phyloP scores from a whole-genome alignment of 352 stramenopile genomes.

The Pythium dissimile region DNA sequence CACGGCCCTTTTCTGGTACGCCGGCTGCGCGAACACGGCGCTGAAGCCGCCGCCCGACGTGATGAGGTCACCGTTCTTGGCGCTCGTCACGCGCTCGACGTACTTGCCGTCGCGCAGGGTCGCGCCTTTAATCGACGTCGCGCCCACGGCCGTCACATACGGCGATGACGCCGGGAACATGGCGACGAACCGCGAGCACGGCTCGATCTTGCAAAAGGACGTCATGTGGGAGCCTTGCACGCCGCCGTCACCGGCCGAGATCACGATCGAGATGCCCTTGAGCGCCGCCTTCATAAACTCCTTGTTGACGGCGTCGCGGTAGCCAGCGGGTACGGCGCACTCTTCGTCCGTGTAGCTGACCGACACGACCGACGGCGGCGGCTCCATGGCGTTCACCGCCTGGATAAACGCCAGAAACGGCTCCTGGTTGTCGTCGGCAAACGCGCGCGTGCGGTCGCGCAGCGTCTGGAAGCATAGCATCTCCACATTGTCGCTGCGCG shows the following conservation, averaged over 20 bases:
- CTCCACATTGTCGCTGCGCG: constrained; percentile 40
- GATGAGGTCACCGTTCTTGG: constrained; percentile 46
- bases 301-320: constrained; percentile 56
- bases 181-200: constrained; percentile 49
- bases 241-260: constrained; percentile 63
- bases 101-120: constrained; percentile 29
- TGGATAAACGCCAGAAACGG: constrained; percentile 73
- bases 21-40: constrained; percentile 38
- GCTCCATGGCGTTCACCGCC: constrained; percentile 63
- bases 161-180: constrained; percentile 74
- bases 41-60: constrained; percentile 78
- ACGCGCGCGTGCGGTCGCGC: constrained; percentile 36
- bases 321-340: constrained; percentile 51
- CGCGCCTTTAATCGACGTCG: constrained; percentile 35
- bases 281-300: constrained; percentile 77
- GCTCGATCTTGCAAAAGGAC: constrained; percentile 35
- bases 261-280: constrained; percentile 59
- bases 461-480: constrained; percentile 64
- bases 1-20: constrained; percentile 46
- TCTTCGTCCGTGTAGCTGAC: constrained; percentile 86
- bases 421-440: constrained; percentile 74
- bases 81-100: constrained; percentile 50
- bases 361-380: constrained; percentile 58
- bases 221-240: constrained; percentile 51
- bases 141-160: constrained; percentile 67